Base-by-base conservation (phyloP, 2,329 filamentous ascomycete species). In the Fonsecaea multimorphosa region DNA sequence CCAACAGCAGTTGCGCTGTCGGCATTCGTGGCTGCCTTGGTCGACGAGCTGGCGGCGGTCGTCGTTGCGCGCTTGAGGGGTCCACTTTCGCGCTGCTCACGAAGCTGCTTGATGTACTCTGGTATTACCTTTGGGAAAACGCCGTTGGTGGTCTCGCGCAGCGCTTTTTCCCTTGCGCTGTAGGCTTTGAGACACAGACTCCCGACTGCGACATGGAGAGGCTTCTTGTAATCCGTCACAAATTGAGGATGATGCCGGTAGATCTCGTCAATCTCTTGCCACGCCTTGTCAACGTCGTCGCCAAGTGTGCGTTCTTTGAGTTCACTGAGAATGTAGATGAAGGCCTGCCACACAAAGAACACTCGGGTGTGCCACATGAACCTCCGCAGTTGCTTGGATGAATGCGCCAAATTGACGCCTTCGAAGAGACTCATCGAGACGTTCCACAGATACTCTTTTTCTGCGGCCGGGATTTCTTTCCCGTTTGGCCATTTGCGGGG, bases 331-430 rank as follows among this genome's bases (percentile, higher is more conserved):
- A 85, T 76, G 70, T 83, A 81, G n/a, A 85, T 80, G 52, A 83
- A 78, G 9, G 82, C 78, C 60, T 85, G 83, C 82, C 83, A 85
- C 22, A 80, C 78, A 71, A 84, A 85, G 44, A 83, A 78, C 31
- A 77, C 74, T 29, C 82, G 76, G 58, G 79, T 74, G 69, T 83
- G 80, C 81, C 82, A 84, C 29, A 75, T 70, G 64, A 79, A 83
- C n/a, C 76, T 74, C 38, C 77, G 75, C 59, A 80, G 73, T 24
- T 74, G 74, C 31, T 75, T 73, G 32, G 78, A 80, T 1, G 74
- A 76, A 54, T 80, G 77, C 0, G 74, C 74, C 22, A 81, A 69
- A 52, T 77, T 81, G 62, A 81, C 77, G 38, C 78, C 75, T 51
- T 79, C 74, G 9, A 81, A 60, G 1, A 72, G 58, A 32, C 80